Base-by-base conservation (phyloP, 495 filamentous ascomycete genomes). In the Aspergillus steynii region DNA sequence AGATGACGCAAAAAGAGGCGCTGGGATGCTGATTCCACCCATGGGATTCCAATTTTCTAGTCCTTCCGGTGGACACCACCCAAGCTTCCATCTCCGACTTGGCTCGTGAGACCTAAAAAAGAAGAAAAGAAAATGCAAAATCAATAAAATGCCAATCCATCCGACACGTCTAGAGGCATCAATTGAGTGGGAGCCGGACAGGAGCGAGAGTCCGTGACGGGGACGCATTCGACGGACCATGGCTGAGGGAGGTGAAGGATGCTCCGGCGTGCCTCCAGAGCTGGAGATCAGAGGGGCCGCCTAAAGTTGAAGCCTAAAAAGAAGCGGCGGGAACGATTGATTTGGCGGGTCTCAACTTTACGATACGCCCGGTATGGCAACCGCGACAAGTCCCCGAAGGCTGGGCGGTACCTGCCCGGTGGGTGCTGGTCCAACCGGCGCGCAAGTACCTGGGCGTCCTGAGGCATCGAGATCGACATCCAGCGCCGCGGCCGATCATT, bases 311-410 rank as follows among this genome's bases (percentile, higher is more conserved):
- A 57, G 61, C 48, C 61, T 66, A 63, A 67, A 58, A 69, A 65
- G 60, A 65, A 68, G 62, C 65, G 61, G 53, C 60, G 64, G 61
- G 56, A 67, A 53, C 51, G 34, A 63, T 55, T 62, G n/a, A 62
- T 60, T 29, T 27, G 60, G 62, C 60, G 20, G 29, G 37, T 42
- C 37, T 12, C 12, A 4, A 42, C 6, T 34, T 42, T 42, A 42
- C 37, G 9, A 14, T 42, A 42, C 37, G 37, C 14, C 12, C 12
- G 37, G 37, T 42, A 42, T 12, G 37, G 9, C 20, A 20, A 20
- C 20, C 20, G 20, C 20, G 20, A 20, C 20, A 15, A 54, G 55
- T 53, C 34, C 15, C 6, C 26, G 47, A 42, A 26, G 37, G 57
- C 58, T 49, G 62, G 47, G 56, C 25, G 59, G 45, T 65, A 65